Conservation (phyloP, 805 yeast species). For the Phaffomyces opuntiae region DNA sequence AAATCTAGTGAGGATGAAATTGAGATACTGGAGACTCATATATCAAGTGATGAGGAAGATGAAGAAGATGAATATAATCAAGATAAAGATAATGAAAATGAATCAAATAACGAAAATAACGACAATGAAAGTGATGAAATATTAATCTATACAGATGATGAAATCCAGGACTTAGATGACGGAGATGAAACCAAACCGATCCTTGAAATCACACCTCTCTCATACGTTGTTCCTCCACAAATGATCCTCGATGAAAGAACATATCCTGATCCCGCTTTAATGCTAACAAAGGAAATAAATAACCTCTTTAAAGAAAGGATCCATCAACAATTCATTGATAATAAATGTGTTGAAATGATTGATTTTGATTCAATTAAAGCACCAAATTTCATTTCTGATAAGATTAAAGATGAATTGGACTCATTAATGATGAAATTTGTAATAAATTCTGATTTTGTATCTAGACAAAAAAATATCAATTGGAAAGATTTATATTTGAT, state of each 20-base stretch:
- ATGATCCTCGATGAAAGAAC: neutral
- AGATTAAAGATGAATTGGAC: neutral
- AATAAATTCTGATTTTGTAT: neutral
- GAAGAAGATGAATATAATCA: neutral
- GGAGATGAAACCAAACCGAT: neutral
- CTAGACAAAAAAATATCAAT: too few relatives aligned
- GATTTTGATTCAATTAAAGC: conserved; percentile 1
- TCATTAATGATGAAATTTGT: neutral
- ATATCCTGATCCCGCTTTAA: neutral
- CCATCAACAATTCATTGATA: neutral
- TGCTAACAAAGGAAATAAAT: neutral
- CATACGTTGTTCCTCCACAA: neutral
- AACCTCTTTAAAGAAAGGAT: conserved; percentile 1
- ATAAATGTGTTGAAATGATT: neutral
- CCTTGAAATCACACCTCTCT: too few relatives aligned
- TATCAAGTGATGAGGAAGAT: neutral
- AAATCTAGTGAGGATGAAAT: neutral
- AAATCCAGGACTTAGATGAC: neutral
- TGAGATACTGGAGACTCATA: too few relatives aligned
- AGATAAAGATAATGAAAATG: neutral
- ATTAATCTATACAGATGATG: neutral
- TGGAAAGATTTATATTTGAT: conserved; percentile 1
- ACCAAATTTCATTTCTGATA: neutral
- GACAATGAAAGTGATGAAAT: neutral
- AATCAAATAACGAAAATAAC: neutral